Base-by-base conservation (phyloP, 2,329 filamentous ascomycete species). In the Aphanocladium album region DNA sequence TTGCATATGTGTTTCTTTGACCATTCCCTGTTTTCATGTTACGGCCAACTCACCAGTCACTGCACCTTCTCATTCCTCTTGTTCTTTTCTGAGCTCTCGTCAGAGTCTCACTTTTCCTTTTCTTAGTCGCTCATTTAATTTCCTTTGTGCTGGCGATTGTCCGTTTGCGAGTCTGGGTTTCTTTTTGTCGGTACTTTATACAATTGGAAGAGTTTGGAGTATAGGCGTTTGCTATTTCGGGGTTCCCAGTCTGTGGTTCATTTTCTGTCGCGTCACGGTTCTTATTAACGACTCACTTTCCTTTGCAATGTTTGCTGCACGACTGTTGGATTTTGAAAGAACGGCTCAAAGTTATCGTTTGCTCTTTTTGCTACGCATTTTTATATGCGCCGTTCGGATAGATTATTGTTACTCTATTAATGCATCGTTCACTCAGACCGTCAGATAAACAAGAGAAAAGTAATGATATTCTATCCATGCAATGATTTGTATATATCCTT, bases 401-500 rank as follows among this genome's bases (percentile, higher is more conserved):
- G 43, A 47, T 57, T 43, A 46, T 17, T n/a, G 12, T 23, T 27
- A 19, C 1, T 5, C 11, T 35, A 25, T 27, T 50, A 57, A 57
- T 58, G 35, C 55, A 25, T 50, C 16, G 12, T 58, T 41, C 35
- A 39, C 33, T 12, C 23, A 43, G 21, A 7, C 17, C 3, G 16
- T 3, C 21, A 12, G 17, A n/a, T 16, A 0, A 23, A 51, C 46
- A 50, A 57, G 47, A n/a, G 35, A 43, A 43, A 57, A 50, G 46
- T 50, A 43, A 51, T 51, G n/a, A 50, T 30, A 51, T 58, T 57
- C 56, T 58, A 58, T 57, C 45, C 33, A 57, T 58, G 56, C 56
- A 41, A 51, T 57, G 21, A 51, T 33, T 41, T 58, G 35, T 58
- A 41, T 50, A 41, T 46, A 57, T 41, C 46, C 33, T 56, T 21